Evolutionary conservation across 805 yeast species (phyloP), one percentile per base, ranked within the genome.

Genomic region (Kazachstania africana): DNA sequence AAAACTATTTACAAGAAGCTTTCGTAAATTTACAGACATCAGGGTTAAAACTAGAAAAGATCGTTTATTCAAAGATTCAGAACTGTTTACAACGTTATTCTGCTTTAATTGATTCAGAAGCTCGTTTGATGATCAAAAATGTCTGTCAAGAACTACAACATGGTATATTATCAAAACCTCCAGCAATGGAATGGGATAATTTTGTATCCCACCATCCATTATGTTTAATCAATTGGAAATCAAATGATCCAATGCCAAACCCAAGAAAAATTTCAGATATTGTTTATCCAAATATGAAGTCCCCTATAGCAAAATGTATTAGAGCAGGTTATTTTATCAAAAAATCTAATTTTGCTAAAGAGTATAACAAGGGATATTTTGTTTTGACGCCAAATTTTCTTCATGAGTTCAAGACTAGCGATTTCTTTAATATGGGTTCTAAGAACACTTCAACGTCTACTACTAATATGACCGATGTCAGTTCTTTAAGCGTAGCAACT

Each of bases 121-220:
- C 72, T 18, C 62, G 69, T 27, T 60, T 66, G 36, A 60, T 75
- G 47, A 61, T 75, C 24, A 71, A 71, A 31, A 74, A 68, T 43
- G 58, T 78, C 30, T 50, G 58, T 32, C 58, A 56, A 35, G 62
- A 66, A 36, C 36, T 57, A 32, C 57, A 55, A 24, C 50, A 51
- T 60, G 75, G 42, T 63, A 69, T 53, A 45, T 70, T 43, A 52
- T 65, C 44, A 12, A 75, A 74, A 43, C 78, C 74, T 29, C 65
- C 72, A n/a, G 67, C 65, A 26, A 57, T 69, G 38, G 87, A 78
- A 52, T 78, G 84, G 84, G 80, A 77, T 46, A 68, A 69, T 30
- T 77, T 75, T 38, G 72, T 78, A 31, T 58, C 61, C 28, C 55
- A 57, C 29, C 61, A 62, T 18, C 61, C 57, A 18, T 58, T 62